Base-by-base conservation (phyloP, 805 yeast species). In the Candida andamanensis region DNA sequence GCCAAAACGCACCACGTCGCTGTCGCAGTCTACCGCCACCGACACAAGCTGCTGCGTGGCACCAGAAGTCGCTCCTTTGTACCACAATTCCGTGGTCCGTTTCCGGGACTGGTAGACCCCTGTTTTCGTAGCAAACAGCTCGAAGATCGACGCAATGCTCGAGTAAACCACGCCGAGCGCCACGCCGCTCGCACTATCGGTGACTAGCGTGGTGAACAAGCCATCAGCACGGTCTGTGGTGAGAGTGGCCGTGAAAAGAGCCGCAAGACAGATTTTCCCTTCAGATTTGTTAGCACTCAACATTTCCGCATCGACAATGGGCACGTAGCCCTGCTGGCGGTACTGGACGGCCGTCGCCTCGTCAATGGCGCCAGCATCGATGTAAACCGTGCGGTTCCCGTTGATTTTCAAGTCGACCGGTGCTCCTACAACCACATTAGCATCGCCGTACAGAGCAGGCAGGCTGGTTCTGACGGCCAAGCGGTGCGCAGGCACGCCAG, bases 41-140 rank as follows among this genome's bases (percentile, higher is more conserved):
- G 69, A 60, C 15, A 82, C 44, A 29, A 92, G 68, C 44, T 69
- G 69, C 62, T 92, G 98, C 1, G 94, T 85, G 32, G 95, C 95
- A 14, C 98, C 98, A n/a, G 95, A 83, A 2, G 96, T 85, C 35
- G 82, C 81, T 18, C 98, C 98, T 58, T 92, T 92, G 56, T 80
- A 83, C 98, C 98, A 92, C 37, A 92, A 70, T 26, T 95, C 97
- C 40, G 85, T 78, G 14, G 51, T 49, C 32, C 72, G 60, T 49
- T 82, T 79, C 48, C 98, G 80, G 6, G 96, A 85, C 58, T 83
- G 96, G 60, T 92, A 92, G 2, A 92, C 95, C 36, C 98, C 98
- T 7, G 85, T 77, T 30, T 76, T 72, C 15, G 85, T 80, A 39
- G 75, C 76, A 45, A 92, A 74, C 9, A 97, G 92, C 47, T 83